Conservation (phyloP, 1,139 yeast genomes). For the Candida tunisiensis region DNA sequence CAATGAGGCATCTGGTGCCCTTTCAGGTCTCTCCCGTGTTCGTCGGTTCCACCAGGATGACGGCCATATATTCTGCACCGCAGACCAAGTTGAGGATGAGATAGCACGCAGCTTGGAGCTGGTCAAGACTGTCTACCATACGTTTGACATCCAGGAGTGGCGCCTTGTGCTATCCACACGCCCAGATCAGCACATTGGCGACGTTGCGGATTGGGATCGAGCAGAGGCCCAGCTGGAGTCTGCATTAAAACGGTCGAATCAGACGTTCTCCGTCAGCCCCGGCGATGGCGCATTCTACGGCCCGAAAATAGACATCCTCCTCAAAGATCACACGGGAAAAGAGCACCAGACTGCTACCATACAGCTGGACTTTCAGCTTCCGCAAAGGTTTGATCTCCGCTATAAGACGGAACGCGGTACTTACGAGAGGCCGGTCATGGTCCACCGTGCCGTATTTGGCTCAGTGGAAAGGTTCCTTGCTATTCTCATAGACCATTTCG, state of each 20-base stretch:
- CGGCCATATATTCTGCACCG: slow-evolving; percentile 91
- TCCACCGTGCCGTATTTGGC: slow-evolving; percentile 92
- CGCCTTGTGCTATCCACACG: slow-evolving; percentile 85
- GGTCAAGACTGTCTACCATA: slow-evolving; percentile 61
- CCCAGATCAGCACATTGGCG: slow-evolving; percentile 87
- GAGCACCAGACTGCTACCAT: slow-evolving; percentile 93
- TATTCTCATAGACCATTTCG: slow-evolving; percentile 73
- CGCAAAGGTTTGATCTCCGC: slow-evolving; percentile 61
- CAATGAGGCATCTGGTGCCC: slow-evolving; percentile 88
- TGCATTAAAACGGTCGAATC: slow-evolving; percentile 37
- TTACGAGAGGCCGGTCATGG: slow-evolving; percentile 55
- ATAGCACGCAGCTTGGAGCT: slow-evolving; percentile 67
- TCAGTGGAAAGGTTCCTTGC: slow-evolving; percentile 89
- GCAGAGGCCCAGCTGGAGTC: slow-evolving; percentile 68
- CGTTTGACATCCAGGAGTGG: slow-evolving; percentile 70
- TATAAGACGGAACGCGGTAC: slow-evolving; percentile 21
- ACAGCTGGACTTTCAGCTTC: slow-evolving; percentile 90
- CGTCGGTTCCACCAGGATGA: slow-evolving; percentile 98
- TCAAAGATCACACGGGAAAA: slow-evolving; percentile 69
- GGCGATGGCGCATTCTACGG: slow-evolving; percentile 99
- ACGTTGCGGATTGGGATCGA: slow-evolving; percentile 67
- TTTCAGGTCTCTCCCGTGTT: slow-evolving; percentile 83
- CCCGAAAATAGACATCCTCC: slow-evolving; percentile 73
- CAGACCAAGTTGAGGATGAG: slow-evolving; percentile 73
- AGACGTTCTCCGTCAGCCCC: slow-evolving; percentile 34